Conservation (phyloP, 495 filamentous ascomycete genomes). For the Neurospora sp. region DNA sequence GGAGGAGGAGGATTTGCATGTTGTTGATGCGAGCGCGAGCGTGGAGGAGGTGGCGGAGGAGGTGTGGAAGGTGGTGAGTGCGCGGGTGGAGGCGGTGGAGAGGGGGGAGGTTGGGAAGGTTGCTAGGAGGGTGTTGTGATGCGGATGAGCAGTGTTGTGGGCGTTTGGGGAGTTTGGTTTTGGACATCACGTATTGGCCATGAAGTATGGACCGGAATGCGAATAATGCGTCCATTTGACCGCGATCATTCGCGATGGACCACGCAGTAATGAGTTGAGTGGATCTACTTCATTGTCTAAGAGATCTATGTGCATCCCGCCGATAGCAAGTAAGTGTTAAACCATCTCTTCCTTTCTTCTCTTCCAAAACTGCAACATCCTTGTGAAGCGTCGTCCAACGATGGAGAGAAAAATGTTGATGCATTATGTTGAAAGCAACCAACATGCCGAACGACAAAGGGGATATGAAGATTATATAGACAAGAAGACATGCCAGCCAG, state of each 20-base stretch:
- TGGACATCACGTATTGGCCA: not conserved
- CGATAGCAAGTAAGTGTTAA: not conserved
- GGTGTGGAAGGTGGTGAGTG: conserved; percentile 39
- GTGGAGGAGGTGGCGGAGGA: conserved; percentile 42
- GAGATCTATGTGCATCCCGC: not conserved
- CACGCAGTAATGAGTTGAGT: too few species aligned
- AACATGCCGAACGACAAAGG: not conserved
- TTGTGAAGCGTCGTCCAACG: too few species aligned
- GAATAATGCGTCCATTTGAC: too few species aligned
- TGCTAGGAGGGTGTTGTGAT: conserved; percentile 31
- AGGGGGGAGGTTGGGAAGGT: conserved; percentile 34
- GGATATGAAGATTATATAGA: not conserved
- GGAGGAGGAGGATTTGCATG: conserved; percentile 44
- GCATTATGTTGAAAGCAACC: not conserved
- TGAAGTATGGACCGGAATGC: too few species aligned
- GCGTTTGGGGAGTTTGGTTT: not conserved
- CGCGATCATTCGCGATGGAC: too few species aligned
- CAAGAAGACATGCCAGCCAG: not conserved
- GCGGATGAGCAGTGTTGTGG: not conserved
- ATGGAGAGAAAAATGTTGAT: not conserved
- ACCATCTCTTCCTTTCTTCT: not conserved
- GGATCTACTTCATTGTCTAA: too few species aligned
- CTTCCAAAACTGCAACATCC: not conserved
- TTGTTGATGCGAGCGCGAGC: conserved; percentile 41
- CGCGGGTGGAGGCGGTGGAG: conserved; percentile 35